phyloP scores from a whole-genome alignment of 2,329 filamentous ascomycete genomes.

The Botrytis pseudocinerea region DNA sequence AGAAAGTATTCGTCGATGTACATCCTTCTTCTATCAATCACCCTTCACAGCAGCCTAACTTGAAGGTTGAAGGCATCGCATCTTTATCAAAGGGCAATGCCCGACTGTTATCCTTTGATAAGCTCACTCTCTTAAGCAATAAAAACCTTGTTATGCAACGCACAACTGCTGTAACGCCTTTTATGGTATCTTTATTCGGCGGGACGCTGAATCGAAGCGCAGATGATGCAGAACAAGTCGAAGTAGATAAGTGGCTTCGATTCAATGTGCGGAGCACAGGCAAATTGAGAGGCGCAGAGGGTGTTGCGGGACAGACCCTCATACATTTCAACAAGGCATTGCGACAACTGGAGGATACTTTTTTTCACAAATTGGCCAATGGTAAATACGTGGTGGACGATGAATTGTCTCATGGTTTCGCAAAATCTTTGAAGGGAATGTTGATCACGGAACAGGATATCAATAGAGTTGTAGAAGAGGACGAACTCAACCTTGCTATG shows the following conservation, averaged over 20 bases:
- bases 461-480: background rate
- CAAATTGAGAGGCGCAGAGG: background rate
- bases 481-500: background rate
- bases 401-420: background rate
- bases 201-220: background rate
- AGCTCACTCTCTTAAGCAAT: background rate
- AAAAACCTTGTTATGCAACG: conserved; percentile 6
- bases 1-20: background rate
- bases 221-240: background rate
- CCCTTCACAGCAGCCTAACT: background rate
- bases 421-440: background rate
- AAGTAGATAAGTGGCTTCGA: conserved; percentile 18
- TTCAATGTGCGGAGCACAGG: background rate
- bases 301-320: background rate
- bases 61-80: background rate
- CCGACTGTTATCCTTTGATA: background rate
- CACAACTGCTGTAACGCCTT: conserved; percentile 23
- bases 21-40: conserved; percentile 20
- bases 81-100: background rate
- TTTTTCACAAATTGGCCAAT: background rate
- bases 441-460: background rate
- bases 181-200: conserved; percentile 21
- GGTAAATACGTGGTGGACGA: conserved; percentile 4
- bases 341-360: background rate
- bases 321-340: conserved; percentile 9